Evolutionary conservation across 2,329 filamentous ascomycete species (phyloP).

Genomic region (Ophiostoma sp.): DNA sequence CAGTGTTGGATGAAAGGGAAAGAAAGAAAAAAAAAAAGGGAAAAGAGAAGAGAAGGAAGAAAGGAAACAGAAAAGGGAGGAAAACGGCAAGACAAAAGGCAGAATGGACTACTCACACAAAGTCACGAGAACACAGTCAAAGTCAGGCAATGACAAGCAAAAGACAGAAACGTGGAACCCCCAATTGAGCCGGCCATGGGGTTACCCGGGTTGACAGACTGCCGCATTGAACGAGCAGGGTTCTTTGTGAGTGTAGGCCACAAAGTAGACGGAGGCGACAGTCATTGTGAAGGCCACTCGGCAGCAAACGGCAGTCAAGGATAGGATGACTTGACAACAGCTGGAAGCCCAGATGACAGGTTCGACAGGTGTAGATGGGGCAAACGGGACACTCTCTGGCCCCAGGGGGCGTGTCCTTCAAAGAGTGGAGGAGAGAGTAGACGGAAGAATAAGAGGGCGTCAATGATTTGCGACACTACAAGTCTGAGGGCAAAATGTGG

Average conservation of each 20-base stretch:
- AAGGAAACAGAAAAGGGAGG: slow-evolving; percentile 8
- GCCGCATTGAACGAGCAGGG: slow-evolving; percentile 14
- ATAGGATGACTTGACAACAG: background rate
- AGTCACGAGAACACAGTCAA: slow-evolving; percentile 19
- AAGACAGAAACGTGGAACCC: slow-evolving; percentile 15
- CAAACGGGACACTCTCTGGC: background rate
- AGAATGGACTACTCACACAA: slow-evolving; percentile 16
- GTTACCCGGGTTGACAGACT: slow-evolving; percentile 23
- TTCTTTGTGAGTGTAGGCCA: background rate
- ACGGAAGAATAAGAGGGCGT: background rate
- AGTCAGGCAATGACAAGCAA: slow-evolving; percentile 12
- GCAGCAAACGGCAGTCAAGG: slow-evolving; percentile 10
- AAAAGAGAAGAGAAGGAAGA: slow-evolving; percentile 17
- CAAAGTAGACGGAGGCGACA: background rate
- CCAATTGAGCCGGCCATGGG: slow-evolving; percentile 11
- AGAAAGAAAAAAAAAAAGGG: background rate
- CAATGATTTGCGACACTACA: slow-evolving; percentile 22
- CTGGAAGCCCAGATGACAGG: background rate
- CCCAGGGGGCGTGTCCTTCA: background rate
- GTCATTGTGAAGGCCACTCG: background rate
- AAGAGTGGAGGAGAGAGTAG: background rate
- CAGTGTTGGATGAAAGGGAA: slow-evolving; percentile 19
- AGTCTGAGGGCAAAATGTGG: slow-evolving; percentile 18
- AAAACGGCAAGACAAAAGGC: slow-evolving; percentile 15
- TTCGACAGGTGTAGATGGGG: background rate